phyloP scores from a whole-genome alignment of 2,329 filamentous ascomycete genomes.

The Verticillium klebahnii region DNA sequence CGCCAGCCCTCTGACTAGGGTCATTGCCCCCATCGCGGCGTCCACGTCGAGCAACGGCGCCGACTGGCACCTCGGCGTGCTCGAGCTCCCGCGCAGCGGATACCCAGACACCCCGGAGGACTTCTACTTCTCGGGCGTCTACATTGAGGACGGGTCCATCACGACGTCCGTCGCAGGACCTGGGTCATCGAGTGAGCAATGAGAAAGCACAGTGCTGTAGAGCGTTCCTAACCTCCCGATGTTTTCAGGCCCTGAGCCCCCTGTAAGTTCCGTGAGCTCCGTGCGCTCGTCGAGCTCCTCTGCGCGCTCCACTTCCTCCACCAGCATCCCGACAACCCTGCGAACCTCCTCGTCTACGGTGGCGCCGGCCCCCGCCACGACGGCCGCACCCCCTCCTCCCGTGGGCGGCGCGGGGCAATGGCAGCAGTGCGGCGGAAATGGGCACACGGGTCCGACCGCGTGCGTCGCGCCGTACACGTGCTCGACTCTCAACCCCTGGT shows the following conservation, averaged over 20 bases:
- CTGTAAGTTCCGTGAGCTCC: not conserved
- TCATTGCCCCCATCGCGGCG: slow-evolving; percentile 55
- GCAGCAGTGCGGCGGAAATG: slow-evolving; percentile 1
- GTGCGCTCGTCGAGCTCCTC: not conserved
- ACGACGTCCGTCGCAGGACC: slow-evolving; percentile 21
- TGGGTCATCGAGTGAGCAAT: not conserved
- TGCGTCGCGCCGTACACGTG: slow-evolving; percentile 38
- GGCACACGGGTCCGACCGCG: slow-evolving; percentile 17
- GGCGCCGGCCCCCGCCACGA: not conserved
- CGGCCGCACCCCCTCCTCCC: slow-evolving; percentile 4
- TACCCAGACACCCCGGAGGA: slow-evolving; percentile 55
- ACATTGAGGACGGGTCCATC: slow-evolving; percentile 49
- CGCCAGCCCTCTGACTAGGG: slow-evolving; percentile 48
- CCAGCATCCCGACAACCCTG: not conserved
- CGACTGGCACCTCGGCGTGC: slow-evolving; percentile 70
- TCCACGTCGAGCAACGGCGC: slow-evolving; percentile 61
- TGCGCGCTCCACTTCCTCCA: not conserved
- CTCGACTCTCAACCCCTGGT: slow-evolving; percentile 32
- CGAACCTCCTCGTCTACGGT: not conserved
- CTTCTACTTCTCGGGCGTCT: slow-evolving; percentile 69
- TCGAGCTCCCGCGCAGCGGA: slow-evolving; percentile 58
- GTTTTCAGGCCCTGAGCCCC: not conserved
- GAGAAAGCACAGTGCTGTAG: not conserved
- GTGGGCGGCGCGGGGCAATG: slow-evolving; percentile 20
- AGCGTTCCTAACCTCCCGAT: not conserved